These are phyloP conservation scores for Phaeosphaeria sp. DNA, from an alignment of 2,329 filamentous ascomycete genomes.

Conservation along the genomic window DNA sequence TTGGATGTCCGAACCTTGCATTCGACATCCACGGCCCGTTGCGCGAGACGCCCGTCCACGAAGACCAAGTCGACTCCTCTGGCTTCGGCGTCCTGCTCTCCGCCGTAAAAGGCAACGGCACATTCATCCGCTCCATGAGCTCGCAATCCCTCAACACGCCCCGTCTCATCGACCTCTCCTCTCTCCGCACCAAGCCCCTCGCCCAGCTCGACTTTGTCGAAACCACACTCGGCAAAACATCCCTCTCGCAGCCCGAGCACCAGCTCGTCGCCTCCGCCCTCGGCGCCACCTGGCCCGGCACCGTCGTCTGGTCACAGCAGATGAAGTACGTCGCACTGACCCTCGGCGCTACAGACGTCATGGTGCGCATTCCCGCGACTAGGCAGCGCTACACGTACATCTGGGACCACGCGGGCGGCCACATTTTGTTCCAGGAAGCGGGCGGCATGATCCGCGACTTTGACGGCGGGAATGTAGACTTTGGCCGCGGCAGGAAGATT, in stretches of 20 bases:
- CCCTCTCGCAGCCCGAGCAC: slow-evolving; percentile 46
- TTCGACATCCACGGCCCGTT: slow-evolving; percentile 38
- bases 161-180: slow-evolving; percentile 34
- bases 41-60: slow-evolving; percentile 31
- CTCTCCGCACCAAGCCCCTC: slow-evolving; percentile 34
- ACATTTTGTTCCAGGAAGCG: slow-evolving; percentile 59
- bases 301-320: slow-evolving; percentile 61
- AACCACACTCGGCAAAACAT: slow-evolving; percentile 50
- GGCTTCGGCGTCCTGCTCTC: slow-evolving; percentile 55
- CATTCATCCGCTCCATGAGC: slow-evolving; percentile 50
- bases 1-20: slow-evolving; percentile 68
- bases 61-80: slow-evolving; percentile 51
- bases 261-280: slow-evolving; percentile 47
- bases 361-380: slow-evolving; percentile 57
- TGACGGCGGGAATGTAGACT: slow-evolving; percentile 58
- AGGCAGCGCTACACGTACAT: slow-evolving; percentile 55
- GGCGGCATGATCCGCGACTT: slow-evolving; percentile 61
- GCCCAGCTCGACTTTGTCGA: slow-evolving; percentile 55
- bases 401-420: slow-evolving; percentile 65
- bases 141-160: slow-evolving; percentile 41
- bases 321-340: slow-evolving; percentile 62
- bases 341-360: slow-evolving; percentile 57
- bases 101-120: slow-evolving; percentile 56
- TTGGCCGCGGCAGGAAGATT: slow-evolving; percentile 45
- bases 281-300: slow-evolving; percentile 55